These are phyloP conservation scores for Talaromyces ruber DNA, from an alignment of 495 filamentous ascomycete genomes.

Conservation along the genomic window DNA sequence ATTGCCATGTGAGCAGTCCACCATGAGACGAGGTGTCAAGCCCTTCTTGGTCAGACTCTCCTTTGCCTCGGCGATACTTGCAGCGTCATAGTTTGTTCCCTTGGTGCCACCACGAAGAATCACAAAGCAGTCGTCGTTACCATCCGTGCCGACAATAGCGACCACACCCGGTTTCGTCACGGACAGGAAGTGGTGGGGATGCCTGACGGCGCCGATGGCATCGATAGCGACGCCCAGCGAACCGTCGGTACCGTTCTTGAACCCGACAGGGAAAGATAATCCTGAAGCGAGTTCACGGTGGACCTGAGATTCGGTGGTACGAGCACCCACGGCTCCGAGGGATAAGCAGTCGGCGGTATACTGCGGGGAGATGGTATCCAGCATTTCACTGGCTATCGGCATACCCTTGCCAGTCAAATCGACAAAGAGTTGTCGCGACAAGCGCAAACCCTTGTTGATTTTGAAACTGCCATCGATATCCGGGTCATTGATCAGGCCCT, in stretches of 20 bases:
- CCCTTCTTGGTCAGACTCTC: constrained; percentile 57
- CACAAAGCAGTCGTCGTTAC: constrained; percentile 97
- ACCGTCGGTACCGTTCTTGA: constrained; percentile 99
- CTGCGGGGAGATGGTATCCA: constrained; percentile 97
- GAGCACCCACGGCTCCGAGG: constrained; percentile 86
- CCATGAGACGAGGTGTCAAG: constrained; percentile 74
- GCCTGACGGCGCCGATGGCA: constrained; percentile 87
- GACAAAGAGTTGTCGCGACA: constrained; percentile 85
- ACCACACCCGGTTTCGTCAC: constrained; percentile 97
- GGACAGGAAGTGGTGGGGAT: constrained; percentile 95
- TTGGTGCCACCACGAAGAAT: constrained; percentile 90
- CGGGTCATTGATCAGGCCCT: constrained; percentile 97
- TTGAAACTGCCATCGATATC: constrained; percentile 98
- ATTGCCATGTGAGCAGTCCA: constrained; percentile 97
- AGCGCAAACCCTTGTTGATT: constrained; percentile 93
- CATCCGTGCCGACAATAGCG: constrained; percentile 89
- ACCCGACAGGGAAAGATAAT: constrained; percentile 92
- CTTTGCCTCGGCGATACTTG: constrained; percentile 72
- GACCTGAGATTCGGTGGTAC: constrained; percentile 92
- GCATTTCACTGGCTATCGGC: constrained; percentile 97
- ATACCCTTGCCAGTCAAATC: constrained; percentile 91
- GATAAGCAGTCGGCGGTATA: constrained; percentile 92
- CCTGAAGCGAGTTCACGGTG: constrained; percentile 93
- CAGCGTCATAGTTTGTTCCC: constrained; percentile 87
- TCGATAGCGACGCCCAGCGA: constrained; percentile 85